Base-by-base conservation (phyloP, 176 grass and related monocot genomes). In the Oropetium thomaeum region DNA sequence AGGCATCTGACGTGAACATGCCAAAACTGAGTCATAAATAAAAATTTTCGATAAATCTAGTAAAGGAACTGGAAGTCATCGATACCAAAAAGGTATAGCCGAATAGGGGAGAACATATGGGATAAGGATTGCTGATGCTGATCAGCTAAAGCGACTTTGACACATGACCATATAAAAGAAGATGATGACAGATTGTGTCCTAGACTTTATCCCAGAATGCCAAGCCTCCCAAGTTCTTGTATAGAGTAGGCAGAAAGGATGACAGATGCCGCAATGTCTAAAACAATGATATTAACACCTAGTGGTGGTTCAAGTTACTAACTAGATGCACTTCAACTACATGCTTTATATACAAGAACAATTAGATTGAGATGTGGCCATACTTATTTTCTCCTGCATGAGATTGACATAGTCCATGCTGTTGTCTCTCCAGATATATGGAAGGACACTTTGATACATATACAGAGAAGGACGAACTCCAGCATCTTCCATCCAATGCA, bases 401-500 rank as follows among this genome's bases (percentile, higher is more conserved):
- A 91, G 75, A 77, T 66, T 69, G 73, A 83, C 78, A 89, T 91
- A 72, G 42, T 91, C 90, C 74, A 77, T 91, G 62, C 78, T 91
- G 70, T 93, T 90, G 29, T 93, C 88, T 85, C 77, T 89, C 86
- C 85, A 85, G 66, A 92, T 92, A 87, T 87, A 88, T 66, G 88
- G 83, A 85, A 93, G 83, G 68, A 93, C 85, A 81, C 52, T 93
- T 70, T 60, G 84, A 66, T 87, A 93, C 94, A 93, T 91, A 77
- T 87, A 61, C 19, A 86, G 34, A 78, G 94, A 81, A 77, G 90
- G 90, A 37, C 39, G 74, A 73, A 97, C 59, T 48, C 90, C 86
- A 77, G 88, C 74, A 83, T 93, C 94, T 61, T 97, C 94, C 94
- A 97, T 97, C 94, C 94, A 97, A 54, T 87, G 83, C 86, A 97